These are phyloP conservation scores for Microcyclosporella mali DNA, from an alignment of 2,329 filamentous ascomycete genomes.

Conservation along the genomic window DNA sequence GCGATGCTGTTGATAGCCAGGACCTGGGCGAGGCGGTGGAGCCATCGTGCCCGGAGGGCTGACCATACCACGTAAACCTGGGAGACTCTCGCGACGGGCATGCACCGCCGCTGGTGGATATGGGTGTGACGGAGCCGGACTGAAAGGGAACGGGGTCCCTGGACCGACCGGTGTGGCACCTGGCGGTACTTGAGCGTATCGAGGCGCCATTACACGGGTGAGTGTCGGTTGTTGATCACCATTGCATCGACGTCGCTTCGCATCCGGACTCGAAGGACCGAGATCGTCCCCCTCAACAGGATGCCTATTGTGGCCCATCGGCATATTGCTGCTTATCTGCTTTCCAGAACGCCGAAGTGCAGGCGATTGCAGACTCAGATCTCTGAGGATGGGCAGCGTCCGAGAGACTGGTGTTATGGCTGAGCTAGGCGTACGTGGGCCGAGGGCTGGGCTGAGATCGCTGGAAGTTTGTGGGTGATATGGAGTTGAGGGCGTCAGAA, in stretches of 20 bases:
- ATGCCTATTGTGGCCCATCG: conserved; percentile 24
- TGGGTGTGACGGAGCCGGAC: conserved; percentile 37
- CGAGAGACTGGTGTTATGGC: conserved; percentile 30
- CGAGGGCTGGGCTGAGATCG: conserved; percentile 23
- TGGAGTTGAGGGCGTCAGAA: conserved; percentile 57
- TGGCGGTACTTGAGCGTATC: conserved; percentile 21
- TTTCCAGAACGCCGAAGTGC: conserved; percentile 21
- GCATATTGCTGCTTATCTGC: conserved; percentile 27
- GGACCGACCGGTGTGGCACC: conserved; percentile 15
- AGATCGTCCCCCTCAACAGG: conserved; percentile 36
- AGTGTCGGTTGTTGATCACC: conserved; percentile 37
- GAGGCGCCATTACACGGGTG: conserved; percentile 32
- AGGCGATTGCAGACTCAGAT: conserved; percentile 33
- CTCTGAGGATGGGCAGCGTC: conserved; percentile 31
- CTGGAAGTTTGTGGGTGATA: conserved; percentile 28
- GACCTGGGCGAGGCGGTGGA: conserved; percentile 48
- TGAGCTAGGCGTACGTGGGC: conserved; percentile 27
- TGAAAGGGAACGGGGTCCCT: conserved; percentile 37
- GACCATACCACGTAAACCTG: conserved; percentile 29
- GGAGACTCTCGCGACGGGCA: conserved; percentile 38
- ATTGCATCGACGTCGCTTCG: conserved; percentile 59
- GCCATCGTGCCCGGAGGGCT: conserved; percentile 41
- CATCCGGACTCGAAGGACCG: conserved; percentile 47
- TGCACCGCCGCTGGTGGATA: conserved; percentile 32
- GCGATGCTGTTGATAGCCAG: conserved; percentile 31